Conservation (phyloP, 2,329 filamentous ascomycete species). For the Aspergillus ochraceus region DNA sequence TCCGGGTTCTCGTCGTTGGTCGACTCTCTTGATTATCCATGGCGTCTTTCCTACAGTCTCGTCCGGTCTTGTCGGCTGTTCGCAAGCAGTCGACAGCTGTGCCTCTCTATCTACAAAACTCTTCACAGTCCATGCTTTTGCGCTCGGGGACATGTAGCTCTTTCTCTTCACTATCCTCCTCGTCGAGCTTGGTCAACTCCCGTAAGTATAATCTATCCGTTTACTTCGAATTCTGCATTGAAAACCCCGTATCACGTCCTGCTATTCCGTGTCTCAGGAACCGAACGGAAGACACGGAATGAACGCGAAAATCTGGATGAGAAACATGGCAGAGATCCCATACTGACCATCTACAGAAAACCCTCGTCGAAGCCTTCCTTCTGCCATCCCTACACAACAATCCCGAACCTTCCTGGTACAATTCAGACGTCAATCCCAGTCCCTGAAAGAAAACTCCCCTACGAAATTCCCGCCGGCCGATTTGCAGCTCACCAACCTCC, state of each 20-base stretch:
- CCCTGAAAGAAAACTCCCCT: constrained; percentile 28
- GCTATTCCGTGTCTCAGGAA: background rate
- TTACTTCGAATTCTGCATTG: constrained; percentile 1
- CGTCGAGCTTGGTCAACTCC: constrained; percentile 25
- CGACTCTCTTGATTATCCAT: constrained; percentile 25
- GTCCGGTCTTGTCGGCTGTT: constrained; percentile 33
- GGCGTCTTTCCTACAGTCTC: constrained; percentile 32
- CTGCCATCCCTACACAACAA: constrained; percentile 27
- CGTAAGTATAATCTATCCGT: constrained; percentile 29
- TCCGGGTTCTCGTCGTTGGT: background rate
- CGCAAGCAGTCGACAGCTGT: constrained; percentile 35
- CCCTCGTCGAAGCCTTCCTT: constrained; percentile 20
- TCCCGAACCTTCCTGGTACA: constrained; percentile 39
- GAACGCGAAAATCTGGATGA: background rate
- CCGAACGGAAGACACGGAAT: background rate
- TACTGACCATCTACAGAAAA: constrained; percentile 22
- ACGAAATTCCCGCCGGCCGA: constrained; percentile 30
- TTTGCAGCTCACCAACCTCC: constrained; percentile 47
- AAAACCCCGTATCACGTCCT: background rate
- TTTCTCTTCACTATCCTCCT: constrained; percentile 30
- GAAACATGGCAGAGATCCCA: background rate
- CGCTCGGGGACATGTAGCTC: constrained; percentile 30
- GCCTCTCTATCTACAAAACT: constrained; percentile 28
- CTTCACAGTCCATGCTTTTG: constrained; percentile 29
- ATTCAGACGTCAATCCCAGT: constrained; percentile 37